These are phyloP conservation scores for Geosiphon pyriformis DNA, from an alignment of 192 early-diverging fungal species.

Conservation along the genomic window DNA sequence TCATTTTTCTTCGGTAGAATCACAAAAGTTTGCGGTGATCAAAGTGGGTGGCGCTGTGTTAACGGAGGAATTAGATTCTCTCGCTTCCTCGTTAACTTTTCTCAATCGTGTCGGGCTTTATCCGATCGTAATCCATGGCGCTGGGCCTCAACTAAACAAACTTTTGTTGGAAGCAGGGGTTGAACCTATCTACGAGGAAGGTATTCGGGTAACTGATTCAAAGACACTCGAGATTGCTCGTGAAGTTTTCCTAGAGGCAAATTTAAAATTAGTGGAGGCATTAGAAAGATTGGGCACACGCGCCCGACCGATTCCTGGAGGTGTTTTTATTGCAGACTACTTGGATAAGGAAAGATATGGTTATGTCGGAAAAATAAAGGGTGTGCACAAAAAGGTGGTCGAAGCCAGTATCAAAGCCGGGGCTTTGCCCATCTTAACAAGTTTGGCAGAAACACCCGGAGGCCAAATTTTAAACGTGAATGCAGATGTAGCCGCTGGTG, in stretches of 20 bases:
- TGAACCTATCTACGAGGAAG: constrained; percentile 91
- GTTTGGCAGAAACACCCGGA: constrained; percentile 88
- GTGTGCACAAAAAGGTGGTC: constrained; percentile 89
- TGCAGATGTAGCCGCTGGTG: constrained; percentile 97
- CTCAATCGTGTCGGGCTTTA: constrained; percentile 96
- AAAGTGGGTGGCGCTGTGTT: constrained; percentile 97
- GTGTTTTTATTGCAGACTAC: constrained; percentile 96
- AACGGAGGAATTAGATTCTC: constrained; percentile 89
- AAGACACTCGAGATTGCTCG: constrained; percentile 92
- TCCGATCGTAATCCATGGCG: constrained; percentile 98
- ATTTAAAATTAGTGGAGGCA: constrained; percentile 95
- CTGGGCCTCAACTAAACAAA: constrained; percentile 93
- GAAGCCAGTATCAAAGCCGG: constrained; percentile 92
- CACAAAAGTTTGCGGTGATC: constrained; percentile 99
- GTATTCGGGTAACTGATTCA: constrained; percentile 94
- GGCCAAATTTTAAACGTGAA: constrained; percentile 99
- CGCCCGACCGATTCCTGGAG: constrained; percentile 92
- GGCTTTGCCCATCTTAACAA: constrained; percentile 92
- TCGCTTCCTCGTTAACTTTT: constrained; percentile 94
- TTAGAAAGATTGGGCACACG: constrained; percentile 91
- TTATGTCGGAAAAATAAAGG: constrained; percentile 84
- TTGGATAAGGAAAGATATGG: constrained; percentile 94
- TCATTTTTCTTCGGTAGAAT: constrained; percentile 95
- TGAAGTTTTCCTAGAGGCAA: constrained; percentile 90
- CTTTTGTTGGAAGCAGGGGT: constrained; percentile 87